phyloP scores from a whole-genome alignment of 1,284 basidiomycete genomes.

The Cerrena zonata region DNA sequence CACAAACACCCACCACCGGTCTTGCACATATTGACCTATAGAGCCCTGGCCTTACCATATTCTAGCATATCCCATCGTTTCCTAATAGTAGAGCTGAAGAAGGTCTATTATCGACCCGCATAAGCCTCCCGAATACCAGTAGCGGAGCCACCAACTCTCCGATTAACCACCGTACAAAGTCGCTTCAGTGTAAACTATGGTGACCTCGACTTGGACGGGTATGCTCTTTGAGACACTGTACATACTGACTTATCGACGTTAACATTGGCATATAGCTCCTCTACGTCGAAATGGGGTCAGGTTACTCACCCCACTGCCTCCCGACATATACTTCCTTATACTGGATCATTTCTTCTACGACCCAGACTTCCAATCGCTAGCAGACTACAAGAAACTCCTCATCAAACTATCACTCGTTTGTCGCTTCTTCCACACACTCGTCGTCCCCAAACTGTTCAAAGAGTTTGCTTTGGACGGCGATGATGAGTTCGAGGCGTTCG shows the following conservation, averaged over 20 bases:
- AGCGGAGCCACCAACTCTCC: too few relatives aligned
- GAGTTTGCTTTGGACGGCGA: constrained; percentile 5
- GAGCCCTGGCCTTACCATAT: too few relatives aligned
- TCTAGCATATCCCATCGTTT: too few relatives aligned
- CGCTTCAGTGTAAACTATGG: background rate
- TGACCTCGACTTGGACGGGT: background rate
- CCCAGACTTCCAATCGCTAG: background rate
- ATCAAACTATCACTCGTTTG: constrained; percentile 36
- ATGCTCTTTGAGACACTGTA: background rate
- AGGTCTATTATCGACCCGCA: too few relatives aligned
- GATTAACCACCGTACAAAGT: too few relatives aligned
- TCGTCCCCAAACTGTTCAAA: constrained; percentile 11
- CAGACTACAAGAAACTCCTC: constrained; percentile 18
- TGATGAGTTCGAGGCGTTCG: background rate
- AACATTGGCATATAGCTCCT: constrained; percentile 4
- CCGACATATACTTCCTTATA: constrained; percentile 13
- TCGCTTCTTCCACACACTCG: constrained; percentile 35
- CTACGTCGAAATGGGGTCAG: constrained; percentile 5
- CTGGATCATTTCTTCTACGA: constrained; percentile 9
- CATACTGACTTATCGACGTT: background rate
- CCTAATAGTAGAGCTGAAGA: too few relatives aligned
- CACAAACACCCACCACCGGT: too few relatives aligned
- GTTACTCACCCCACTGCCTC: constrained; percentile 7
- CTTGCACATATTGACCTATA: too few relatives aligned
- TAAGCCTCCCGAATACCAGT: too few relatives aligned